These are phyloP conservation scores for Brettanomyces nanus DNA, from an alignment of 805 yeast genomes.

Conservation along the genomic window DNA sequence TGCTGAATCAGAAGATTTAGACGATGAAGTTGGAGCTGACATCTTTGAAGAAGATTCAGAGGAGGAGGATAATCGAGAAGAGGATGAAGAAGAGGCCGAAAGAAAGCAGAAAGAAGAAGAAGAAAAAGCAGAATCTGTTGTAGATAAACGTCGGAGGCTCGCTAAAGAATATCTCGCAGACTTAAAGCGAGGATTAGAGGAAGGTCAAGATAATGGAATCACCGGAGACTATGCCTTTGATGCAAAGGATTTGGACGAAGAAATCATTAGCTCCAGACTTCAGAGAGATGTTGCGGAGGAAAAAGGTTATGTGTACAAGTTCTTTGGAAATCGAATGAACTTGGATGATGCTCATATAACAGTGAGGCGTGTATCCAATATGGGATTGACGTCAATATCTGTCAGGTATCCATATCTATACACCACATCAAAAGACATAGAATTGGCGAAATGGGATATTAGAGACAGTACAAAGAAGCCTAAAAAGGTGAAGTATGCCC, in stretches of 20 bases:
- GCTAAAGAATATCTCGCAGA: constrained; percentile 89
- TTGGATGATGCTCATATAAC: constrained; percentile 37
- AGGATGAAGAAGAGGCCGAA: constrained; percentile 33
- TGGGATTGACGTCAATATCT: constrained; percentile 48
- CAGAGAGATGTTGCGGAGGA: constrained; percentile 85
- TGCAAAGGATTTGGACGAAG: constrained; percentile 86
- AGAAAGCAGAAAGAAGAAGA: constrained; percentile 52
- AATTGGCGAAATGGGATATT: constrained; percentile 74
- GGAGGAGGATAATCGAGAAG: constrained; percentile 17
- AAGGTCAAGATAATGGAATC: constrained; percentile 5
- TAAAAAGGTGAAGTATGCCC: constrained; percentile 50
- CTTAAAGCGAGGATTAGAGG: constrained; percentile 44
- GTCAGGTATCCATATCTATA: constrained; percentile 55
- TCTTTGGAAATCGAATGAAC: constrained; percentile 43
- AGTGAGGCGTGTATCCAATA: constrained; percentile 46
- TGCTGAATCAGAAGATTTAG: constrained; percentile 7
- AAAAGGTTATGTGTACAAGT: constrained; percentile 74
- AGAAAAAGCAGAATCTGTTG: constrained; percentile 67
- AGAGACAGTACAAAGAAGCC: constrained; percentile 50
- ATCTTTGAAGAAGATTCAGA: constrained; percentile 11
- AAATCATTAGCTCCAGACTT: constrained; percentile 71
- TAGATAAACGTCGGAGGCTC: constrained; percentile 87
- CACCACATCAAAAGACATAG: constrained; percentile 76
- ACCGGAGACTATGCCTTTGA: constrained; percentile 46
- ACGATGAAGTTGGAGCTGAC: constrained; percentile 35